Conservation (phyloP, 257 asterid species). For the Petunia axillaris region DNA sequence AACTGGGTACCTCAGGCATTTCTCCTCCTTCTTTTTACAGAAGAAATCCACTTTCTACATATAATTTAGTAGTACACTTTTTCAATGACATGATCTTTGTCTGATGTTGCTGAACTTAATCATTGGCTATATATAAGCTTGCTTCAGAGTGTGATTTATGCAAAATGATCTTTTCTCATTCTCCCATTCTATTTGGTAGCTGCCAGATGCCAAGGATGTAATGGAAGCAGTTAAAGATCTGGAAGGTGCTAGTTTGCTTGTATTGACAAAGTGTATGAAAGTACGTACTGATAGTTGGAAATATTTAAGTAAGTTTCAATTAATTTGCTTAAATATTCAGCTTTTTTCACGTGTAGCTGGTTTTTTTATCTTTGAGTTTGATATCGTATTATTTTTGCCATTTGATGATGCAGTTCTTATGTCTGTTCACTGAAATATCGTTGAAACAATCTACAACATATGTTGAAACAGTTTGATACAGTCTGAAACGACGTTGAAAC, state of each 20-base stretch:
- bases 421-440: too few relatives aligned
- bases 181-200: constrained; percentile 44
- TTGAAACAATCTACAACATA: too few relatives aligned
- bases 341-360: too few relatives aligned
- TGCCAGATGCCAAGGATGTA: constrained; percentile 92
- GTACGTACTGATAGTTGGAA: constrained; percentile 36
- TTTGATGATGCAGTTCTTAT: too few relatives aligned
- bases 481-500: too few relatives aligned
- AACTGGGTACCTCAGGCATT: constrained; percentile 98
- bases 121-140: background rate
- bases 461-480: too few relatives aligned
- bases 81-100: background rate
- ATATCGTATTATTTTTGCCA: too few relatives aligned
- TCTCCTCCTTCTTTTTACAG: background rate
- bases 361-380: too few relatives aligned
- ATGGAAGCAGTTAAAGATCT: constrained; percentile 73
- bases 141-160: background rate
- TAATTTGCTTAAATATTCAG: too few relatives aligned
- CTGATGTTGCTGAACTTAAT: background rate
- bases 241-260: constrained; percentile 81
- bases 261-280: constrained; percentile 84
- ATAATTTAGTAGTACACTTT: background rate
- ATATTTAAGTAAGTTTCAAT: too few relatives aligned
- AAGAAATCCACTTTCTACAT: background rate
- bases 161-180: constrained; percentile 24